phyloP scores from a whole-genome alignment of 2,329 filamentous ascomycete genomes.

The Fusarium napiforme region DNA sequence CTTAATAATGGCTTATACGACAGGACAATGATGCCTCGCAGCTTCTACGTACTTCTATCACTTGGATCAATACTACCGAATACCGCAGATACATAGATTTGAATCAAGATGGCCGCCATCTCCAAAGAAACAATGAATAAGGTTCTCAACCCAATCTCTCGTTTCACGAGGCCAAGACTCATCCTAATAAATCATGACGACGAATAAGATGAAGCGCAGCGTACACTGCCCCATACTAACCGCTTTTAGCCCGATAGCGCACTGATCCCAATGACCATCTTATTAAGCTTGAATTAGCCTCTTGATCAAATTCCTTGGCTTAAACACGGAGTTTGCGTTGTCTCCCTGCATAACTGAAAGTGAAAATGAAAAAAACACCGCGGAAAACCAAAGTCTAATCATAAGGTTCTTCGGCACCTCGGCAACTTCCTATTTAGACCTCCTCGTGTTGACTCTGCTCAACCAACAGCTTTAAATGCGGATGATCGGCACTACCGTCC shows the following conservation, averaged over 20 bases:
- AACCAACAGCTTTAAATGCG: neutral
- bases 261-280: neutral
- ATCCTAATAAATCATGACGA: neutral
- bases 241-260: neutral
- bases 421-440: neutral
- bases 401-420: neutral
- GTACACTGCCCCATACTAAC: neutral
- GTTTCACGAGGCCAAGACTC: neutral
- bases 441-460: neutral
- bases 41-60: neutral
- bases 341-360: neutral
- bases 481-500: neutral
- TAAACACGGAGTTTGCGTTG: neutral
- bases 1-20: neutral
- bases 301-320: neutral
- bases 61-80: too few species aligned
- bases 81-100: too few species aligned
- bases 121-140: neutral
- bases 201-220: neutral
- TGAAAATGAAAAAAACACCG: neutral
- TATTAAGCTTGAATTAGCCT: conserved; percentile 4
- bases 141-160: neutral
- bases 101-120: too few species aligned
- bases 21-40: too few species aligned
- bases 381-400: neutral